Conservation (phyloP, 257 asterid species). For the Salvia miltiorrhiza region DNA sequence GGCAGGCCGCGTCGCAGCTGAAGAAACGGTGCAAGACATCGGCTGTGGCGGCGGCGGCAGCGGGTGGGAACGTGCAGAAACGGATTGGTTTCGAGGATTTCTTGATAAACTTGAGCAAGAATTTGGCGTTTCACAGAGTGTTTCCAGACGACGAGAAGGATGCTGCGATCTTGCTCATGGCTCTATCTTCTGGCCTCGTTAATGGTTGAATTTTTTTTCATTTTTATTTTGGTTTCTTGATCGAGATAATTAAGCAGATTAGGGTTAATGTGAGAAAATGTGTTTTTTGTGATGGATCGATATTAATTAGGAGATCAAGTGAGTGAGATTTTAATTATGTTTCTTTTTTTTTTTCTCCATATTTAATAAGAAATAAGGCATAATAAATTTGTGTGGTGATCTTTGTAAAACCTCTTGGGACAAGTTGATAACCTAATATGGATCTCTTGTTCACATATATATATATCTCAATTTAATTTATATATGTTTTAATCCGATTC, state of each 20-base stretch:
- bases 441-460: constrained; percentile 25
- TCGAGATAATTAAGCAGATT: neutral
- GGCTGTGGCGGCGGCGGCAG: neutral
- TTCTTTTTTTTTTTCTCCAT: neutral
- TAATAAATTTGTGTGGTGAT: constrained; percentile 36
- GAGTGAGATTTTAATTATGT: constrained; percentile 20
- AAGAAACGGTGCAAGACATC: constrained; percentile 60
- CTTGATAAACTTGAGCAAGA: constrained; percentile 67
- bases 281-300: constrained; percentile 3
- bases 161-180: constrained; percentile 93
- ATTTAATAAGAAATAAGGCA: constrained; percentile 13
- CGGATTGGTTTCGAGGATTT: constrained; percentile 68
- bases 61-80: constrained; percentile 29
- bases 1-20: constrained; percentile 29
- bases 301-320: constrained; percentile 22
- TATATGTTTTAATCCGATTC: neutral
- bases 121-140: constrained; percentile 56
- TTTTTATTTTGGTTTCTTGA: neutral
- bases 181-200: constrained; percentile 77
- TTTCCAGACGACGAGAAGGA: constrained; percentile 95
- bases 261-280: constrained; percentile 15
- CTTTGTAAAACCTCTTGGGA: constrained; percentile 20
- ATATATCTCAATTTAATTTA: neutral
- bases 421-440: constrained; percentile 32
- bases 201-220: constrained; percentile 48